Conservation (phyloP, 2,329 filamentous ascomycete genomes). For the Arachnopeziza araneosa region DNA sequence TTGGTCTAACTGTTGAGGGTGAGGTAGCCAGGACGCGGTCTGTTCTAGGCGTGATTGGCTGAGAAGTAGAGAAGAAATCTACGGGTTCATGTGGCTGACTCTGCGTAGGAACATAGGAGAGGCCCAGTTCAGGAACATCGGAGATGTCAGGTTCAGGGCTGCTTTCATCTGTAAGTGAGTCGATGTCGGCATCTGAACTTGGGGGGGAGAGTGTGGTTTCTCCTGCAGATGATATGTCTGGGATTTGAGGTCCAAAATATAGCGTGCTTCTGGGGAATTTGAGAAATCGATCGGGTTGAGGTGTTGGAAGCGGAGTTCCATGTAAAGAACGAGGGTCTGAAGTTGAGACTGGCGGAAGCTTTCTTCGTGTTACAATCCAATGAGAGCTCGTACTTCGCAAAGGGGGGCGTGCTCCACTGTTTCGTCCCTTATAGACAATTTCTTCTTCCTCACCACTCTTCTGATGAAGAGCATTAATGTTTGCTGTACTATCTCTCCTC, state of each 20-base stretch:
- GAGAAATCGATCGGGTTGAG: constrained; percentile 10
- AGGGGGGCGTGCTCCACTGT: constrained; percentile 17
- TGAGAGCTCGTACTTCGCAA: constrained; percentile 18
- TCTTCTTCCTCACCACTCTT: constrained; percentile 11
- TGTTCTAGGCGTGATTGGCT: constrained; percentile 24
- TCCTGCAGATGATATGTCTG: constrained; percentile 24
- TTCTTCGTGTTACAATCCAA: constrained; percentile 10
- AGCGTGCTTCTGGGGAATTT: constrained; percentile 8
- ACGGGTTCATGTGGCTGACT: constrained; percentile 4
- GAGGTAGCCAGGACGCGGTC: constrained; percentile 28
- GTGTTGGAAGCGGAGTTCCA: constrained; percentile 13
- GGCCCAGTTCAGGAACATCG: constrained; percentile 7
- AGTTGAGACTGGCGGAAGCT: constrained; percentile 8
- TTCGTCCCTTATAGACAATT: constrained; percentile 1
- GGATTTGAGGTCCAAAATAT: constrained; percentile 11
- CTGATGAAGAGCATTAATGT: constrained; percentile 5
- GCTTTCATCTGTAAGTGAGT: constrained; percentile 28
- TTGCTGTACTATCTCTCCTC: constrained; percentile 20
- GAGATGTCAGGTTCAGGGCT: constrained; percentile 20
- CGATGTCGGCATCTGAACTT: constrained; percentile 26
- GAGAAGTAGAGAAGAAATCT: constrained; percentile 26
- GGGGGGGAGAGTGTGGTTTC: constrained; percentile 24
- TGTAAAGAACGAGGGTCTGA: constrained; percentile 12
- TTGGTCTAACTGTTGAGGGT: constrained; percentile 3
- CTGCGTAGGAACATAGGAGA: constrained; percentile 5